These are phyloP conservation scores for Dunaliella primolecta DNA, from an alignment of 139 green algal genomes.

Conservation along the genomic window DNA sequence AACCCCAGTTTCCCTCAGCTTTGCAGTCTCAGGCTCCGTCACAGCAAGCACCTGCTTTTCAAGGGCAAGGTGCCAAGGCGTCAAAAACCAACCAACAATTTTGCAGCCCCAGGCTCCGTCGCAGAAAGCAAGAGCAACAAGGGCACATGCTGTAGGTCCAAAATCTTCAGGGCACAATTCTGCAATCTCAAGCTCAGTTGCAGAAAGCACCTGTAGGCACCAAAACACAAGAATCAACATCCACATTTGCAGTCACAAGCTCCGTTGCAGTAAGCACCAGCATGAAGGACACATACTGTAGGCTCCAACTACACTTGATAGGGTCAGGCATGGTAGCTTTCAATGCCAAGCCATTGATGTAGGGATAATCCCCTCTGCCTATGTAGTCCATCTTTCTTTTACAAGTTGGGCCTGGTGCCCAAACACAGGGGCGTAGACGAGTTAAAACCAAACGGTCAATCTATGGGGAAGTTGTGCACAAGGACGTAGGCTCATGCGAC, in stretches of 20 bases:
- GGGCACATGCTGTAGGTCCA: too few species aligned
- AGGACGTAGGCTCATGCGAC: not conserved
- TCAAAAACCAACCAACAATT: not conserved
- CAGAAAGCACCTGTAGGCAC: not conserved
- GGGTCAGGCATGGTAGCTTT: too few species aligned
- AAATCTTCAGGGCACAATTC: not conserved
- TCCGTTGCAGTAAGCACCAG: too few species aligned
- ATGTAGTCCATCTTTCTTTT: too few species aligned
- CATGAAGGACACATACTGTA: too few species aligned
- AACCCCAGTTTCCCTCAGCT: slow-evolving; percentile 20
- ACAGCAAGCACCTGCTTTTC: slow-evolving; percentile 32
- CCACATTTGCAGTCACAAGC: too few species aligned
- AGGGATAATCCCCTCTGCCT: too few species aligned
- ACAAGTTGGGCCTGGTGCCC: too few species aligned
- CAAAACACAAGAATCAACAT: too few species aligned
- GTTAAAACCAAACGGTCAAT: not conserved
- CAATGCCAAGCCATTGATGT: too few species aligned
- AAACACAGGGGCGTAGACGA: too few species aligned
- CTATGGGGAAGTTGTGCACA: not conserved
- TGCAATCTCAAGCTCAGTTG: not conserved
- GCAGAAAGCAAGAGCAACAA: not conserved
- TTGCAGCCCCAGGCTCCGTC: not conserved
- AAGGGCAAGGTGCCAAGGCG: not conserved
- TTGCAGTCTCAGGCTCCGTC: slow-evolving; percentile 26
- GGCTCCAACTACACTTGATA: too few species aligned